A percentile compares a stretch with the other conserved stretches of the same genome.
phyloP scores from a whole-genome alignment of 1,284 basidiomycete genomes.

The Papiliotrema terrestris region DNA sequence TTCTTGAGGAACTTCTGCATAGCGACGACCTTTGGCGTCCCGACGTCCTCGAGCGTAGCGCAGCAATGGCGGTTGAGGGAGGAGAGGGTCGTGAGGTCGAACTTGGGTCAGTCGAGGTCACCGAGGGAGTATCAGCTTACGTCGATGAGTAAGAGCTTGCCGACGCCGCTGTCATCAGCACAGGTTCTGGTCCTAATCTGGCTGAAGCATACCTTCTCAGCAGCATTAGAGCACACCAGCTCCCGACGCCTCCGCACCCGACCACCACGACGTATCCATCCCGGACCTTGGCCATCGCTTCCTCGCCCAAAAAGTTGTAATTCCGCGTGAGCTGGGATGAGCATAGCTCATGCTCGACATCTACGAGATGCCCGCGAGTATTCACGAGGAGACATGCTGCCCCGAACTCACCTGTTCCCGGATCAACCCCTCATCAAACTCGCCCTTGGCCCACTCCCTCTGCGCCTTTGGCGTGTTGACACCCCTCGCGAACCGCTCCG shows the following conservation, averaged over 20 bases:
- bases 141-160: constrained; percentile 51
- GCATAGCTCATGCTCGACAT: not conserved
- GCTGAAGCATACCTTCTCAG: constrained; percentile 63
- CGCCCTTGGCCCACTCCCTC: constrained; percentile 37
- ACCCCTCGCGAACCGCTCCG: constrained; percentile 25
- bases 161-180: constrained; percentile 41
- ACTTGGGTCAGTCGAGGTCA: constrained; percentile 51
- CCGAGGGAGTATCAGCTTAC: constrained; percentile 7
- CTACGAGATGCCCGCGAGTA: too few relatives aligned
- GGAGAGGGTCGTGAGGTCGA: constrained; percentile 89
- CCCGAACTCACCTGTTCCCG: constrained; percentile 56
- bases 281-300: constrained; percentile 77
- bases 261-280: constrained; percentile 76
- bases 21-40: constrained; percentile 84
- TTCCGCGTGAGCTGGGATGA: constrained; percentile 75
- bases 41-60: constrained; percentile 86
- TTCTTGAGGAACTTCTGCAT: constrained; percentile 68
- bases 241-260: constrained; percentile 94
- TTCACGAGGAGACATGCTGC: not conserved
- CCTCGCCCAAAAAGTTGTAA: constrained; percentile 91
- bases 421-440: constrained; percentile 71
- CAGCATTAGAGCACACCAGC: constrained; percentile 92
- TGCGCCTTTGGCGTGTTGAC: constrained; percentile 11
- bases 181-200: too few relatives aligned
- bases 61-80: constrained; percentile 92